phyloP scores from a whole-genome alignment of 352 stramenopile species.

The Globisporangium heterothallicum region DNA sequence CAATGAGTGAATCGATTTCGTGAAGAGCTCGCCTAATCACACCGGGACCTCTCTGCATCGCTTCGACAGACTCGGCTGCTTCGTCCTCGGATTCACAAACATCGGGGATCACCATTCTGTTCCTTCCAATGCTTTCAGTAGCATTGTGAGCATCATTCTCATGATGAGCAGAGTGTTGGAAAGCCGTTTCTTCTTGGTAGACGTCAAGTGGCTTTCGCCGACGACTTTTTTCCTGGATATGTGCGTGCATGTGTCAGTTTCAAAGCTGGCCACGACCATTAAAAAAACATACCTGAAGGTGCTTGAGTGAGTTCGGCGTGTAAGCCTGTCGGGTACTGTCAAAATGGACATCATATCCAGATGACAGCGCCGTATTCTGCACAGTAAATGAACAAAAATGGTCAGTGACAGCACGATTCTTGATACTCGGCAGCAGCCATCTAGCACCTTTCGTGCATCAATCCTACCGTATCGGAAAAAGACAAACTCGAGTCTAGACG shows the following conservation, averaged over 20 bases:
- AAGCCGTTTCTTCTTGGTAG: conserved; percentile 5
- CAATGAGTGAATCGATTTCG: conserved; percentile 48
- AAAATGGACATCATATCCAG: conserved; percentile 65
- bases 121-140: conserved; percentile 4
- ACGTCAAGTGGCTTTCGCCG: neutral
- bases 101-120: conserved; percentile 9
- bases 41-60: conserved; percentile 29
- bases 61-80: conserved; percentile 25
- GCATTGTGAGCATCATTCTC: conserved; percentile 9
- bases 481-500: conserved; percentile 10
- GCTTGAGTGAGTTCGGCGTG: conserved; percentile 68
- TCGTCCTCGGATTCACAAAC: conserved; percentile 18
- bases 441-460: neutral
- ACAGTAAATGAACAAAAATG: neutral
- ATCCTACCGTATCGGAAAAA: conserved; percentile 29
- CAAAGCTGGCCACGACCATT: neutral
- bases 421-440: neutral
- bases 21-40: conserved; percentile 40
- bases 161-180: conserved; percentile 4
- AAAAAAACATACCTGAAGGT: conserved; percentile 41
- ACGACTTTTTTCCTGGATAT: conserved; percentile 10
- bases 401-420: neutral
- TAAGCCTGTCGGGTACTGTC: conserved; percentile 40
- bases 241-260: neutral
- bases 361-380: conserved; percentile 53